Evolutionary conservation across 352 stramenopile genomes (phyloP), one percentile per base, ranked within the genome.

Genomic region (Globisporangium uncinulatum): DNA sequence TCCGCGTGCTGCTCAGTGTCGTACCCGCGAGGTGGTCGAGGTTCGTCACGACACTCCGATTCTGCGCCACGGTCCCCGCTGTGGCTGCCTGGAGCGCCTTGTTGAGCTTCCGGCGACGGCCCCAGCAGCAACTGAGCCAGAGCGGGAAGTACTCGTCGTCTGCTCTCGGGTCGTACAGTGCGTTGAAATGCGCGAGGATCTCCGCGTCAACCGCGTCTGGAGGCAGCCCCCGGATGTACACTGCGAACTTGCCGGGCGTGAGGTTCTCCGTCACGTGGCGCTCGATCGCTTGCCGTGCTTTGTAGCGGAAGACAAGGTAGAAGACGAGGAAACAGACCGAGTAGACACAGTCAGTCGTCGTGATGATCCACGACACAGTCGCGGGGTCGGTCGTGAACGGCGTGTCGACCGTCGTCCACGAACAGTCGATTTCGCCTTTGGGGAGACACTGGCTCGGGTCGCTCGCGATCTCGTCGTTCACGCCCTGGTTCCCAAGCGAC

Each of bases 401-500:
- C 29, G 84, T 94, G 31, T 74, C 65, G 11, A 94, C 74, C 0
- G 76, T 91, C 0, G 55, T 70, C 44, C 80, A 79, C 6, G 68
- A 87, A 62, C 82, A 94, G 61, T 94, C 84, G 48, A 91, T 85
- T n/a, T 66, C 49, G 0, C 79, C 79, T 0, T 70, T 56, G 0
- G 79, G 79, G 0, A 81, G 53, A 57, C 84, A 94, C 29, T 71
- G 2, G 0, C 44, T 36, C 6, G 68, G 57, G 49, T 89, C 73
- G 13, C 54, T 72, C n/a, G 61, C 63, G 42, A 79, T 71, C 9
- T 87, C 82, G 0, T 70, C 58, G 46, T 78, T 84, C 14, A 94
- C 78, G 19, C 84, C 84, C 67, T 94, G 64, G 53, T 94, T 94
- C 4, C 82, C 84, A 4, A 94, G 61, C 1, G 84, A 94, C 17